A percentile compares a stretch with the other conserved stretches of the same genome.
Evolutionary conservation across 225 moss, liverwort and hornwort genomes (phyloP).

Genomic region (Anthoceros angustus): DNA sequence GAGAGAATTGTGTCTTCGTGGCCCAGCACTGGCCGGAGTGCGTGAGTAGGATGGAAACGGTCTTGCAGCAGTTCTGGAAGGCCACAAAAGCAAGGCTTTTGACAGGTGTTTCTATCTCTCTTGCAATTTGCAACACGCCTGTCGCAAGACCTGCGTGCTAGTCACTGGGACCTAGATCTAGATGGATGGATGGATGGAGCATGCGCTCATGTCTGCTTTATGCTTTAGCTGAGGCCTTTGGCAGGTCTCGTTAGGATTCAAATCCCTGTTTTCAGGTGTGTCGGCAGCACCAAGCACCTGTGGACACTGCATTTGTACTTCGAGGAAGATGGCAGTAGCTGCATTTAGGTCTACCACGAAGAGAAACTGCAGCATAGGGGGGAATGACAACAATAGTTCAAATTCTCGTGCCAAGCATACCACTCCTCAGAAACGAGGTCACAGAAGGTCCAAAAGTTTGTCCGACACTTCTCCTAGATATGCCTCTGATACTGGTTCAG

Average conservation of each 20-base stretch:
- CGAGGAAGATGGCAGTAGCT: background rate
- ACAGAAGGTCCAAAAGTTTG: background rate
- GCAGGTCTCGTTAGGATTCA: background rate
- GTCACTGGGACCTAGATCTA: background rate
- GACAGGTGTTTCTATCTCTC: background rate
- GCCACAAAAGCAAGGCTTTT: background rate
- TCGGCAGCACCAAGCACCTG: background rate
- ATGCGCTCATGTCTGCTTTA: background rate
- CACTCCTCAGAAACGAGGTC: constrained; percentile 3
- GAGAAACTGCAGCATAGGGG: background rate
- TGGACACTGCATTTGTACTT: background rate
- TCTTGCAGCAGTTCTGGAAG: background rate
- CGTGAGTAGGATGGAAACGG: background rate
- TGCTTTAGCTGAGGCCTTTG: background rate
- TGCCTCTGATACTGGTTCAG: background rate
- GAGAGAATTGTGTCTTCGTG: background rate
- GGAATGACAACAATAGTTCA: background rate
- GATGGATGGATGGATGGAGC: background rate
- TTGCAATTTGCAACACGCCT: background rate
- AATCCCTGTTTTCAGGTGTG: background rate
- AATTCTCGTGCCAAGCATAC: background rate
- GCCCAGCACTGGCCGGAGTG: constrained; percentile 1
- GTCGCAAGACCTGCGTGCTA: background rate
- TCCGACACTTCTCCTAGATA: background rate
- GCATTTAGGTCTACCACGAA: constrained; percentile 2